Conservation (phyloP, 306 rosid genomes). For the Ochetophila trinervis region DNA sequence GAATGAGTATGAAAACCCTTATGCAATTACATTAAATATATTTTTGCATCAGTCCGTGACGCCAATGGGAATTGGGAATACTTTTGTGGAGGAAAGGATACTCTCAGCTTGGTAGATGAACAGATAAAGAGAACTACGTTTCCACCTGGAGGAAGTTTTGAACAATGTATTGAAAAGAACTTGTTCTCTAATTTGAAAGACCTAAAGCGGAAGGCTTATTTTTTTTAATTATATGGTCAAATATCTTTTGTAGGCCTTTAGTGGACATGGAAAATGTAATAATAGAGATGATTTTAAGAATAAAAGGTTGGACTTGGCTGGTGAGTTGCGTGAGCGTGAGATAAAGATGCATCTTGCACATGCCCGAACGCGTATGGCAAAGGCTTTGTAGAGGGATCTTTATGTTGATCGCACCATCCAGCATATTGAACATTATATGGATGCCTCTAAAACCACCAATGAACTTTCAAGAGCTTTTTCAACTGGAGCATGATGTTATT, state of each 20-base stretch:
- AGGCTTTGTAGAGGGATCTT: constrained; percentile 89
- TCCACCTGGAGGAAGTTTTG: constrained; percentile 71
- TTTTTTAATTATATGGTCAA: constrained; percentile 93
- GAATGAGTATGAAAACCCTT: constrained; percentile 52
- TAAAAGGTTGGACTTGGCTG: constrained; percentile 86
- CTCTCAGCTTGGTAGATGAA: constrained; percentile 41
- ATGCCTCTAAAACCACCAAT: constrained; percentile 85
- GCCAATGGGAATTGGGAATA: constrained; percentile 51
- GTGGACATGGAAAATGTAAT: constrained; percentile 69
- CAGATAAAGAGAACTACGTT: constrained; percentile 47
- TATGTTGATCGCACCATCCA: constrained; percentile 65
- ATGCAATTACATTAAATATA: constrained; percentile 54
- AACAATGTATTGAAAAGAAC: constrained; percentile 57
- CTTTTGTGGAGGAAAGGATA: constrained; percentile 48
- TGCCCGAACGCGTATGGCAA: constrained; percentile 74
- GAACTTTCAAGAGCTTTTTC: constrained; percentile 96
- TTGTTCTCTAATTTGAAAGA: constrained; percentile 62
- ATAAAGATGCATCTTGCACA: constrained; percentile 73
- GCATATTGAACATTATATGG: constrained; percentile 75
- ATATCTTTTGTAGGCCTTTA: constrained; percentile 68
- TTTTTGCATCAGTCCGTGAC: constrained; percentile 68
- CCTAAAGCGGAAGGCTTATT: constrained; percentile 59
- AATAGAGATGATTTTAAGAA: constrained; percentile 89
- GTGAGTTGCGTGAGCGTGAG: constrained; percentile 87
- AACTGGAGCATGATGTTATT: constrained; percentile 97